phyloP scores from a whole-genome alignment of 73 alveolate genomes.

The Blepharisma japonicum region DNA sequence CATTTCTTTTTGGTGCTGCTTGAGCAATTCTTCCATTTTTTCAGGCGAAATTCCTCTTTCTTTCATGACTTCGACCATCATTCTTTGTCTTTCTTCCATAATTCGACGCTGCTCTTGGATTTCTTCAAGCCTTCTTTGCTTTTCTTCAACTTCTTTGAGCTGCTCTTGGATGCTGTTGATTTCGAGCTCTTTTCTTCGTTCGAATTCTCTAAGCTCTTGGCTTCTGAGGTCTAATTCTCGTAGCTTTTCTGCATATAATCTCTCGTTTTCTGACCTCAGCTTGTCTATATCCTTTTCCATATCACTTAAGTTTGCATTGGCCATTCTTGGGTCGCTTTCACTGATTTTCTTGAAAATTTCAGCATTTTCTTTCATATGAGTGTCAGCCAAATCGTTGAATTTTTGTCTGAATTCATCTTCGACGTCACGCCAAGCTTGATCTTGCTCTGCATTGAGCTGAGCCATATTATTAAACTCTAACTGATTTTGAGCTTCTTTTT shows the following conservation, averaged over 20 bases:
- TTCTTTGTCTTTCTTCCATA: constrained; percentile 29
- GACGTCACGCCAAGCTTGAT: background rate
- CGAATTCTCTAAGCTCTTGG: background rate
- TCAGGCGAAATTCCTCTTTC: constrained; percentile 28
- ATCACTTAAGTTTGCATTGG: constrained; percentile 5
- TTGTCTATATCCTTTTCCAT: constrained; percentile 7
- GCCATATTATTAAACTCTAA: background rate
- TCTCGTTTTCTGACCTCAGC: background rate
- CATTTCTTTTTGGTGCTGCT: constrained; percentile 26
- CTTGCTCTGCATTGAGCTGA: constrained; percentile 1
- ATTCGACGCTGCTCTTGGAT: constrained; percentile 16
- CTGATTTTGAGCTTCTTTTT: constrained; percentile 16
- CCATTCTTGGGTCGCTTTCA: constrained; percentile 10
- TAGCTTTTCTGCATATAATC: constrained; percentile 4
- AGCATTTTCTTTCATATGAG: background rate
- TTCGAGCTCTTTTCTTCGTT: background rate
- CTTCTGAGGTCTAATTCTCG: background rate
- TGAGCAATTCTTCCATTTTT: constrained; percentile 20
- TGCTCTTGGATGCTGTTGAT: background rate
- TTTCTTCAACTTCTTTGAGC: constrained; percentile 8
- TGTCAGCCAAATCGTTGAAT: constrained; percentile 14
- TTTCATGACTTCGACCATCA: constrained; percentile 16
- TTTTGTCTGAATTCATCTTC: constrained; percentile 14
- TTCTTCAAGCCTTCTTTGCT: constrained; percentile 16
- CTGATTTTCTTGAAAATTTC: background rate